A percentile compares a stretch with the other conserved stretches of the same genome.
Evolutionary conservation across 2,329 filamentous ascomycete species (phyloP).

Genomic region (Aspergillus tubingensis): DNA sequence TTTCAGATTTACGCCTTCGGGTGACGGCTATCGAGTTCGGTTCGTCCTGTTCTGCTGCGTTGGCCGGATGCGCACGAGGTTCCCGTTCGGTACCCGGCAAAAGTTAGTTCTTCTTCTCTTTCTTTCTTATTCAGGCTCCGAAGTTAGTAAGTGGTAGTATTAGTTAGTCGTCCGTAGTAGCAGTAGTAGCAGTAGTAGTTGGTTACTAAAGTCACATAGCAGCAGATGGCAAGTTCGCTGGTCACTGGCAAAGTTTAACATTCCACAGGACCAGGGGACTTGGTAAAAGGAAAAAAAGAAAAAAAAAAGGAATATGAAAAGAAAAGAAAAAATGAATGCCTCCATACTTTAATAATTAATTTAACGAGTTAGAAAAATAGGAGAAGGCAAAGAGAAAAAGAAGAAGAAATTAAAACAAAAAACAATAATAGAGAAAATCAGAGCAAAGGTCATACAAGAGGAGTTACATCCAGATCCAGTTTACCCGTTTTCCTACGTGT

Average conservation of each 20-base stretch:
- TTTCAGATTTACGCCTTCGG: background rate
- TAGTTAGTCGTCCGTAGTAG: too few species aligned
- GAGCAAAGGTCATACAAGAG: constrained; percentile 1
- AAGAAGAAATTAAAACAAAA: background rate
- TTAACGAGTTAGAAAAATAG: background rate
- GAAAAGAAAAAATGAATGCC: background rate
- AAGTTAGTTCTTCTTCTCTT: background rate
- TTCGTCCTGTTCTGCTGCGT: background rate
- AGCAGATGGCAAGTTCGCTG: background rate
- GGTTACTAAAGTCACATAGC: too few species aligned
- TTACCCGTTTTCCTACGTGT: constrained; percentile 7
- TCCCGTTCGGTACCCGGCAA: constrained; percentile 3
- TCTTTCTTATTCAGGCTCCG: too few species aligned
- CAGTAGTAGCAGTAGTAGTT: too few species aligned
- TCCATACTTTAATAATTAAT: background rate
- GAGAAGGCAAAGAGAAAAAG: background rate
- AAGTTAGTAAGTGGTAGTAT: too few species aligned
- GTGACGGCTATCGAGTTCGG: background rate
- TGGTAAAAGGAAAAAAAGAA: background rate
- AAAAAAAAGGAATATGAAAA: background rate
- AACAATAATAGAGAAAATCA: background rate
- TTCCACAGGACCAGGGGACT: background rate
- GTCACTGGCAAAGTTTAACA: background rate
- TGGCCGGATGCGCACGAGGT: constrained; percentile 12
- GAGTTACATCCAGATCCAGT: background rate